These are phyloP conservation scores for Apiospora sp. DNA, from an alignment of 2,329 filamentous ascomycete species.

Conservation along the genomic window DNA sequence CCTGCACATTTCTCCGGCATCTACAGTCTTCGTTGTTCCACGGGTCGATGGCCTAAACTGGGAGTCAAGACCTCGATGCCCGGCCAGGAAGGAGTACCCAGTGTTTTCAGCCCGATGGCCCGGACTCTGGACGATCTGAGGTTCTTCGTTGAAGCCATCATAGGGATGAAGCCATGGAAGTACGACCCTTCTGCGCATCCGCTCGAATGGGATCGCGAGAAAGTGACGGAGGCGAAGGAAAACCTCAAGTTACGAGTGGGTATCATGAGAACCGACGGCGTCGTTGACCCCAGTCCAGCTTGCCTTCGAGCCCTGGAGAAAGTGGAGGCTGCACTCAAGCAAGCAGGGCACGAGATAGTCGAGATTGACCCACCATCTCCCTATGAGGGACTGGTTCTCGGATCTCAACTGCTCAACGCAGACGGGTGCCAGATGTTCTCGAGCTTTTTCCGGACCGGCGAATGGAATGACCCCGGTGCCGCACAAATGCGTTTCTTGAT, in stretches of 20 bases:
- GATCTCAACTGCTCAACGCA: conserved; percentile 81
- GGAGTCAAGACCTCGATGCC: conserved; percentile 89
- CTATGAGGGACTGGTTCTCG: conserved; percentile 78
- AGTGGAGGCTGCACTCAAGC: conserved; percentile 72
- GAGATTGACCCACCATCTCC: conserved; percentile 71
- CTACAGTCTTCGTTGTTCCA: conserved; percentile 86
- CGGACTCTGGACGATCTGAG: conserved; percentile 81
- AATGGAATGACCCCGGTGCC: conserved; percentile 82
- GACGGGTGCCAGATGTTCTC: conserved; percentile 85
- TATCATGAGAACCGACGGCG: conserved; percentile 79
- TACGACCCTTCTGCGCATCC: conserved; percentile 89
- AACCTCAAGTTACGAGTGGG: conserved; percentile 76
- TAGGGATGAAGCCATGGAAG: conserved; percentile 86
- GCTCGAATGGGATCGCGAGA: conserved; percentile 75
- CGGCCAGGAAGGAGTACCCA: conserved; percentile 88
- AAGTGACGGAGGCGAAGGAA: conserved; percentile 65
- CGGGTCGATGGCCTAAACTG: conserved; percentile 87
- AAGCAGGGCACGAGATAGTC: conserved; percentile 78
- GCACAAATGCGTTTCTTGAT: conserved; percentile 78
- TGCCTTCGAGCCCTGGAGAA: conserved; percentile 79
- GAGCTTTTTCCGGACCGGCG: conserved; percentile 77
- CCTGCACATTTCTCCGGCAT: conserved; percentile 92
- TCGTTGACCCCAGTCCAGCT: conserved; percentile 86
- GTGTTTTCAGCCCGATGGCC: conserved; percentile 92
- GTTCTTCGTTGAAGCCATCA: conserved; percentile 82